Base-by-base conservation (phyloP, 1,139 yeast genomes). In the Kodamaea plutei region DNA sequence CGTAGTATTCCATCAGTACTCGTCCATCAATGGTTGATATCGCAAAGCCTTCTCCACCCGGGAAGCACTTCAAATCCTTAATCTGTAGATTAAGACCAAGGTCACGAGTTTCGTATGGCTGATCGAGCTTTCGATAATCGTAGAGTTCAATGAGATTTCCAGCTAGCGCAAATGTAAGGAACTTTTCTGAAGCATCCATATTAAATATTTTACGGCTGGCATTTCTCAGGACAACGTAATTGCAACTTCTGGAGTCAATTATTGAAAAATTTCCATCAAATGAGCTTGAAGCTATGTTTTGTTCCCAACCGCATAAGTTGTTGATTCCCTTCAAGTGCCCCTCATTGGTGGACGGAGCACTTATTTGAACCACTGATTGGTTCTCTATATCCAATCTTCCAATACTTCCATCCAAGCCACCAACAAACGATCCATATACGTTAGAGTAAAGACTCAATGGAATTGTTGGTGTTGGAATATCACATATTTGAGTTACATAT, bases 21-120 rank as follows among this genome's bases (percentile, higher is more conserved):
- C 95, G 64, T 0, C 96, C 96, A 45, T 88, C 96, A 9, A 87
- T 70, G 3, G 95, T 81, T n/a, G 89, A 69, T 23, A 82, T 72
- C 0, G 84, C 88, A 52, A 78, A 87, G 0, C 94, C 94, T 24
- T 63, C 58, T 2, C 73, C 74, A 31, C 59, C 50, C 0, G 87
- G 84, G 41, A 79, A 68, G 30, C 81, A 64, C 39, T 68, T 66
- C 16, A 87, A 47, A 23, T 76, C 76, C 29, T 79, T 64, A 2
- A 85, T 77, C 52, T 84, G 93, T 48, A 76, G 79, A 44, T 79
- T 77, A 34, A 87, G 66, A 0, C 95, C 89, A 30, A 84, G 73
- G 37, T 83, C 87, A 26, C 87, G 61, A 6, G 61, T 54, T 41
- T 71, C 76, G 22, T 68, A 36, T 0, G 82, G 84, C 15, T 44